Evolutionary conservation across 2,329 filamentous ascomycete genomes (phyloP), one percentile per base, ranked within the genome.

Genomic region (Periglandula ipomoeae): DNA sequence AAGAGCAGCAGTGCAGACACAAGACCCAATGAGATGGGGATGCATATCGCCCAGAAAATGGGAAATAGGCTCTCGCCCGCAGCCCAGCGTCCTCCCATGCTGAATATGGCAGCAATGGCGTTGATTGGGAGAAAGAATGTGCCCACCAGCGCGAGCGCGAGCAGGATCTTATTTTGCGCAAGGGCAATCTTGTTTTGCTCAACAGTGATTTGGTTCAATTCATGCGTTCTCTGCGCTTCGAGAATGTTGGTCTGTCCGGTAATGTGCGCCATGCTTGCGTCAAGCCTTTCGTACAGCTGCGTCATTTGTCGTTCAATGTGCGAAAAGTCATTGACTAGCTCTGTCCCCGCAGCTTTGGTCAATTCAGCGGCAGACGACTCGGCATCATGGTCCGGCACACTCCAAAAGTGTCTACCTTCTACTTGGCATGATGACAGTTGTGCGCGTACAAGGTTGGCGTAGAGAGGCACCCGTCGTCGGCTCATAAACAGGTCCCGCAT

Each of bases 401-500:
- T 45, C 50, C 50, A 52, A 9, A 39, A 26, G 2, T 38, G 48
- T 15, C 50, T 48, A 13, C 48, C 45, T 1, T 22, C 41, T 10
- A 34, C 17, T 24, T 40, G 47, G 20, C 44, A 43, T 13, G 44
- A 46, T 15, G 34, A 17, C 8, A 44, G 44, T 26, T 44, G 37
- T 13, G 46, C 47, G 15, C 42, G 39, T 41, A 50, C 38, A 22
- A 48, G 40, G 20, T 24, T 27, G 19, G 44, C 43, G 26, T 52
- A 52, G 11, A 35, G 41, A 3, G 50, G 26, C 32, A 52, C 46
- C 39, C 47, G 50, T 2, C 50, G 47, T 5, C 50, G 47, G 22
- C 44, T 44, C n/a, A 52, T 46, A 27, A 50, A 52, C 39, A 52
- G 37, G 35, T 50, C 41, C 19, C 48, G 50, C 50, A 52, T 52